These are phyloP conservation scores for Pseudogymnoascus sp. DNA, from an alignment of 2,329 filamentous ascomycete genomes.

Conservation along the genomic window DNA sequence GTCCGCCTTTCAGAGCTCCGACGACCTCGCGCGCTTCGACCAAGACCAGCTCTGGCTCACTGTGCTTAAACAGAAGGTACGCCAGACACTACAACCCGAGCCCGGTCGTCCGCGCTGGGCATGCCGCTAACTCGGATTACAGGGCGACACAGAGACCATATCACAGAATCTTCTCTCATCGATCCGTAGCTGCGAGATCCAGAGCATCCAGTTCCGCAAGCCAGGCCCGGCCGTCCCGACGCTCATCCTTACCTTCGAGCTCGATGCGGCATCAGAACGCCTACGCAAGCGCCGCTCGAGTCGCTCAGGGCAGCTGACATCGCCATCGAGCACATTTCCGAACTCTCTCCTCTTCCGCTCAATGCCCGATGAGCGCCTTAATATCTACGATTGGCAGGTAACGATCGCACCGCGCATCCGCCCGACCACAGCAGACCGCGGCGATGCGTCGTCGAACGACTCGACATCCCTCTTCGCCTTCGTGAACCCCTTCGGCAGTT, in stretches of 20 bases:
- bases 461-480: slow-evolving; percentile 18
- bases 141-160: slow-evolving; percentile 30
- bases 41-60: slow-evolving; percentile 24
- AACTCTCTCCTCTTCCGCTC: slow-evolving; percentile 50
- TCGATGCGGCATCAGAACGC: slow-evolving; percentile 47
- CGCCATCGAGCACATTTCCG: slow-evolving; percentile 24
- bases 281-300: slow-evolving; percentile 58
- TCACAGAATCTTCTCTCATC: slow-evolving; percentile 26
- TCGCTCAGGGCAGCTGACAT: slow-evolving; percentile 46
- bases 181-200: slow-evolving; percentile 35
- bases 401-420: slow-evolving; percentile 32
- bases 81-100: neutral
- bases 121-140: neutral
- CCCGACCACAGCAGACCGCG: slow-evolving; percentile 26
- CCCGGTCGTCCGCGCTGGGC: neutral
- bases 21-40: slow-evolving; percentile 18
- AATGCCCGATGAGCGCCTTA: slow-evolving; percentile 43
- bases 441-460: slow-evolving; percentile 7
- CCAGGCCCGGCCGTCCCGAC: slow-evolving; percentile 53
- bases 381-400: slow-evolving; percentile 51
- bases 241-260: slow-evolving; percentile 47
- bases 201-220: slow-evolving; percentile 54
- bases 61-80: slow-evolving; percentile 31
- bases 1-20: slow-evolving; percentile 24
- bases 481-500: slow-evolving; percentile 25